Evolutionary conservation across 23 red algal genomes (phyloP).

Genomic region (Agarophyton chilense): DNA sequence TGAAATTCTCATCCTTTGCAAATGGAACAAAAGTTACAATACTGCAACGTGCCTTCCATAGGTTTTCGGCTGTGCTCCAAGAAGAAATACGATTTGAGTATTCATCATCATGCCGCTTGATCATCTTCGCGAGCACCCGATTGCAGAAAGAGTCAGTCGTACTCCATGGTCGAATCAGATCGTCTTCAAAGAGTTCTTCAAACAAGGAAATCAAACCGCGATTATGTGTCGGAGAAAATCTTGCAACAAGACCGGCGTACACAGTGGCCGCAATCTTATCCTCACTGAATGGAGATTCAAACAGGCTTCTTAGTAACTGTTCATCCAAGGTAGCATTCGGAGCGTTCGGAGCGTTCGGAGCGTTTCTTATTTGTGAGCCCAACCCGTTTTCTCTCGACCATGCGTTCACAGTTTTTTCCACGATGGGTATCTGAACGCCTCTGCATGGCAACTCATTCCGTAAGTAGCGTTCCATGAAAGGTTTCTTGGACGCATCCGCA

Average conservation of each 20-base stretch:
- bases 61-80: conserved; percentile 42
- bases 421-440: not conserved
- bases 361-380: too few relatives aligned
- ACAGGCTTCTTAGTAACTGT: not conserved
- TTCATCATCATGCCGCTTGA: not conserved
- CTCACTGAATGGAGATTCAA: conserved; percentile 21
- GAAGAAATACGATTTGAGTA: not conserved
- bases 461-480: conserved; percentile 11
- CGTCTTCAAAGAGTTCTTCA: conserved; percentile 34
- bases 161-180: conserved; percentile 21
- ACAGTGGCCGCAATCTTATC: conserved; percentile 40
- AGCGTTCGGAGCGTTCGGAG: too few relatives aligned
- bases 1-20: conserved; percentile 17
- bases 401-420: conserved; percentile 6
- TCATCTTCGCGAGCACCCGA: conserved; percentile 22
- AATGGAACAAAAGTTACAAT: conserved; percentile 23
- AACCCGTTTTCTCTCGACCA: conserved; percentile 6
- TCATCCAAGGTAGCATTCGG: not conserved
- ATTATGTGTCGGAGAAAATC: not conserved
- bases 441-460: conserved; percentile 30
- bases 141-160: conserved; percentile 8
- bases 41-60: conserved; percentile 41
- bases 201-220: not conserved
- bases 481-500: not conserved
- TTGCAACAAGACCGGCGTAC: not conserved